These are phyloP conservation scores for Chloranthus sessilifolius DNA, from an alignment of 164 flowering plant genomes.

Conservation along the genomic window DNA sequence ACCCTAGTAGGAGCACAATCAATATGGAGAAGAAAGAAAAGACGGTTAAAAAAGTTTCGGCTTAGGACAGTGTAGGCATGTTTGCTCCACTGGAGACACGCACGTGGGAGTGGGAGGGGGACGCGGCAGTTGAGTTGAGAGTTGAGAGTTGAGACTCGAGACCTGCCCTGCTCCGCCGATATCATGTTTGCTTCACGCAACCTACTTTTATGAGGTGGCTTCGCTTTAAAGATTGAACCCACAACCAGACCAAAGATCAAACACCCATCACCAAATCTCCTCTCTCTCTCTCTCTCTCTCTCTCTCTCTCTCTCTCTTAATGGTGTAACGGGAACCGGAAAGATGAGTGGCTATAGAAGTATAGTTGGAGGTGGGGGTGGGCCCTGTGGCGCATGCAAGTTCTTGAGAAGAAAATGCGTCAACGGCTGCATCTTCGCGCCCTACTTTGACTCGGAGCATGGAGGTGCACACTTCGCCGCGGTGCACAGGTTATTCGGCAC, in stretches of 20 bases:
- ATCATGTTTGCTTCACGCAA: conserved; percentile 98
- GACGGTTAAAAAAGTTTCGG: too few species aligned
- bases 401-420: conserved; percentile 80
- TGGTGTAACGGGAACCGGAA: conserved; percentile 19
- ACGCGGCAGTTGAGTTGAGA: not conserved
- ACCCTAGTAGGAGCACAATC: too few species aligned
- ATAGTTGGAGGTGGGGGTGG: conserved; percentile 43
- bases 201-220: conserved; percentile 50
- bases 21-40: too few species aligned
- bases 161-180: not conserved
- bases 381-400: conserved; percentile 98
- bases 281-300: not conserved
- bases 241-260: not conserved
- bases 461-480: conserved; percentile 83
- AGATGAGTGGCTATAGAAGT: conserved; percentile 17
- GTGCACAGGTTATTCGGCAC: conserved; percentile 98
- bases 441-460: conserved; percentile 89
- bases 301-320: conserved; percentile 22
- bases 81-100: too few species aligned
- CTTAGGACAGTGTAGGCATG: too few species aligned
- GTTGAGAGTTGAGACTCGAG: conserved; percentile 9
- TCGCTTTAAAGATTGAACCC: conserved; percentile 56
- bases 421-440: conserved; percentile 86
- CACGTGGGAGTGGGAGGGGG: not conserved
- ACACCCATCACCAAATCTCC: conserved; percentile 7